Evolutionary conservation across 2,329 filamentous ascomycete species (phyloP).

Genomic region (Penicillium polonicum): DNA sequence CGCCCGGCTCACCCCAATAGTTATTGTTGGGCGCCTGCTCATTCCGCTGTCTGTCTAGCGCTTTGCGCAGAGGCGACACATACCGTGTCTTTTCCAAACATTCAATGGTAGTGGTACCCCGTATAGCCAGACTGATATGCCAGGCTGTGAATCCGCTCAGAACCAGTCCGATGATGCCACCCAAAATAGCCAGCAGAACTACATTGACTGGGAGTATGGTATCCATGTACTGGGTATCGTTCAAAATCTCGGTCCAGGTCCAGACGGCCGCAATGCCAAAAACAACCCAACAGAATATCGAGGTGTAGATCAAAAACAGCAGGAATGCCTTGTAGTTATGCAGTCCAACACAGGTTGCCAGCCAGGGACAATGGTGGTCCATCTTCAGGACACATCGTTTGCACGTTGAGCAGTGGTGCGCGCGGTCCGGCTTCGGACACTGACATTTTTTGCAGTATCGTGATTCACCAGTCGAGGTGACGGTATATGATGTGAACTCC

Average conservation of each 20-base stretch:
- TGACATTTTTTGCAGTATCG: slow-evolving; percentile 98
- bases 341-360: slow-evolving; percentile 91
- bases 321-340: slow-evolving; percentile 95
- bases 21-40: slow-evolving; percentile 48
- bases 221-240: slow-evolving; percentile 68
- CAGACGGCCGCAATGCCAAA: slow-evolving; percentile 76
- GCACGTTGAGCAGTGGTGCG: slow-evolving; percentile 96
- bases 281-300: slow-evolving; percentile 76
- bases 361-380: slow-evolving; percentile 99
- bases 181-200: slow-evolving; percentile 80
- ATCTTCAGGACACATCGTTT: slow-evolving; percentile 95
- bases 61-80: slow-evolving; percentile 72
- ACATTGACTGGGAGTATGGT: slow-evolving; percentile 84
- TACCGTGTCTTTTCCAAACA: slow-evolving; percentile 95
- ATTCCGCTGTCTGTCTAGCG: slow-evolving; percentile 63
- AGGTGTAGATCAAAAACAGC: slow-evolving; percentile 86
- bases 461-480: slow-evolving; percentile 82
- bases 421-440: slow-evolving; percentile 87
- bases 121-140: slow-evolving; percentile 79
- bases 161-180: slow-evolving; percentile 88
- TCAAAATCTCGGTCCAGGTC: slow-evolving; percentile 81
- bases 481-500: slow-evolving; percentile 75
- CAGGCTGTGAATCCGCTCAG: slow-evolving; percentile 85
- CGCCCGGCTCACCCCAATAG: slow-evolving; percentile 13
- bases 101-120: slow-evolving; percentile 91